Evolutionary conservation across 2,329 filamentous ascomycete species (phyloP).

Genomic region (Calonectria montana): DNA sequence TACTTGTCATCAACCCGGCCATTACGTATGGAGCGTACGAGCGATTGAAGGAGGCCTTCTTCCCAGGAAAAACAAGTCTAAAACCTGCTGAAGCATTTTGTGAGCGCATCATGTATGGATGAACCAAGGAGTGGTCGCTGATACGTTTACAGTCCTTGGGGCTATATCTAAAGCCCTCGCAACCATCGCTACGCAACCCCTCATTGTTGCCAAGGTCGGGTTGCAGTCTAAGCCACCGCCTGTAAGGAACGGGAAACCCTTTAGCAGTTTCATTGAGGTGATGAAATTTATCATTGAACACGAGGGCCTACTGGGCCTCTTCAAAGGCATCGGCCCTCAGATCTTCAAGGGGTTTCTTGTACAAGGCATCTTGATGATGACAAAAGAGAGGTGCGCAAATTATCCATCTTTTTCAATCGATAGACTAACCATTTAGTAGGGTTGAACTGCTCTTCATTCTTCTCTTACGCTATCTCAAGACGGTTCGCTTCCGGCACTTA

Average conservation of each 20-base stretch:
- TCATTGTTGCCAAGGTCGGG: slow-evolving; percentile 98
- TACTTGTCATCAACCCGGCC: slow-evolving; percentile 94
- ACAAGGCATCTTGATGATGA: slow-evolving; percentile 98
- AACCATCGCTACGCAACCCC: slow-evolving; percentile 90
- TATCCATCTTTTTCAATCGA: background rate
- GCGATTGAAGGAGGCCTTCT: slow-evolving; percentile 81
- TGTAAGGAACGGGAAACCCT: slow-evolving; percentile 85
- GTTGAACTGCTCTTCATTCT: slow-evolving; percentile 91
- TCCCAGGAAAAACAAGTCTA: slow-evolving; percentile 79
- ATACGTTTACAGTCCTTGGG: slow-evolving; percentile 75
- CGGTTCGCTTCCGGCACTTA: slow-evolving; percentile 76
- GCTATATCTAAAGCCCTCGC: slow-evolving; percentile 93
- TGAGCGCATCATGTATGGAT: slow-evolving; percentile 61
- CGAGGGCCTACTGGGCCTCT: slow-evolving; percentile 85
- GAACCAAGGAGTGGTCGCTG: slow-evolving; percentile 11
- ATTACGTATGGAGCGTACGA: slow-evolving; percentile 99
- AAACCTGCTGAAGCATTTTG: slow-evolving; percentile 90
- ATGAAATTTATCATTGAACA: slow-evolving; percentile 94
- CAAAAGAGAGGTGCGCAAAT: slow-evolving; percentile 82
- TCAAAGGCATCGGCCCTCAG: slow-evolving; percentile 97
- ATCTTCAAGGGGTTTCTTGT: slow-evolving; percentile 93
- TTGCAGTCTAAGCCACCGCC: slow-evolving; percentile 93
- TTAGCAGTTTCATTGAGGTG: slow-evolving; percentile 93
- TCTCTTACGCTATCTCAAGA: slow-evolving; percentile 83
- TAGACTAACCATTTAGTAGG: slow-evolving; percentile 54